phyloP scores from a whole-genome alignment of 352 stramenopile genomes.

The Phytophthora sp. region DNA sequence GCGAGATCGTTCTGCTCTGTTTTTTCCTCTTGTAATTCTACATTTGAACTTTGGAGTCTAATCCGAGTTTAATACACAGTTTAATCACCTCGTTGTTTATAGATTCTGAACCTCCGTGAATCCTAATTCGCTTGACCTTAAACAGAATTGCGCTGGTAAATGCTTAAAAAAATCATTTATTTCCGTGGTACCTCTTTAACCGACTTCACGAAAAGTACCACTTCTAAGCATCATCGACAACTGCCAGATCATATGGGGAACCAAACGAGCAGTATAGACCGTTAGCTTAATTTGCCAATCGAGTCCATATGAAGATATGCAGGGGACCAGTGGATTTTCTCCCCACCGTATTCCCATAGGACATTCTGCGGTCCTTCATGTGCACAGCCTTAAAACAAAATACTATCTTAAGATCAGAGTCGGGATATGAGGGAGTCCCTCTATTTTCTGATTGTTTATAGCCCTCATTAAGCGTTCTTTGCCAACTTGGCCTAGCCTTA shows the following conservation, averaged over 20 bases:
- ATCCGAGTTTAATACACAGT: too few relatives aligned
- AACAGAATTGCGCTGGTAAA: slow-evolving; percentile 10
- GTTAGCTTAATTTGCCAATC: slow-evolving; percentile 2
- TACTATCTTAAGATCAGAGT: slow-evolving; percentile 11
- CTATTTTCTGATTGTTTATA: slow-evolving; percentile 15
- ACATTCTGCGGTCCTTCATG: slow-evolving; percentile 6
- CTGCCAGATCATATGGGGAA: not conserved
- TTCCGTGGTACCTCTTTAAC: not conserved
- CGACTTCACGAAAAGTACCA: slow-evolving; percentile 1
- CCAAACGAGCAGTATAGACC: slow-evolving; percentile 9
- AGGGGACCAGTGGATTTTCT: slow-evolving; percentile 1
- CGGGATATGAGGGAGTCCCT: not conserved
- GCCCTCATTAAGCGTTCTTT: slow-evolving; percentile 18
- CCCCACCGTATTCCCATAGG: slow-evolving; percentile 17
- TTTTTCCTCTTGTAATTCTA: slow-evolving; percentile 14
- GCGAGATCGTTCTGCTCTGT: not conserved
- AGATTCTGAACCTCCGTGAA: slow-evolving; percentile 7
- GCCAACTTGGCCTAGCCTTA: slow-evolving; percentile 12
- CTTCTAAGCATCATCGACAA: slow-evolving; percentile 10
- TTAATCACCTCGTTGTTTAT: not conserved
- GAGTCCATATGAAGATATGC: slow-evolving; percentile 21
- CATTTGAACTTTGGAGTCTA: slow-evolving; percentile 6
- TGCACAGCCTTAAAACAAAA: slow-evolving; percentile 6
- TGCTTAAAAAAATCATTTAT: slow-evolving; percentile 9
- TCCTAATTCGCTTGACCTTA: slow-evolving; percentile 9